Base-by-base conservation (phyloP, 129 eudicot species). In the Flaveria linearis region DNA sequence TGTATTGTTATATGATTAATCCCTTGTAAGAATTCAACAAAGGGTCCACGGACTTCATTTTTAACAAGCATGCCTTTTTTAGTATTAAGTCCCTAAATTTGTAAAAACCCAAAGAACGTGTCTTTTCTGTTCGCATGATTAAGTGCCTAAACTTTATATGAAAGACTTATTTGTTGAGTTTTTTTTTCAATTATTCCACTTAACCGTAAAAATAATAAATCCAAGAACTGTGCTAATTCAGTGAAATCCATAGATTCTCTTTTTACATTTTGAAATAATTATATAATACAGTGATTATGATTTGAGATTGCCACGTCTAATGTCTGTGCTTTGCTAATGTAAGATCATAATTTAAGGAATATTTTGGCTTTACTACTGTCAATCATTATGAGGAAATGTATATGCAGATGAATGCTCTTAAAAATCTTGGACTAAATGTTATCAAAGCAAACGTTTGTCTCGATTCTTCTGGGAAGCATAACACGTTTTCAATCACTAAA, bases 391-490 rank as follows among this genome's bases (percentile, higher is more conserved):
- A 14, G 53, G 60, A 42, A 80, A 56, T 81, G 77, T 68, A 69
- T 76, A 18, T 85, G 81, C 89, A 91, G 97, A 91, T 93, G 97
- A 85, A 56, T 78, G 90, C 97, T 30, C 97, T 91, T 42, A 91
- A 85, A 85, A 91, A 86, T 82, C 96, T 94, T 69, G 98, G 98
- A 61, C 76, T 94, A 79, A 94, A 94, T 60, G 98, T 93, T 68
- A 88, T 91, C 63, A 94, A 94, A 88, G 98, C 98, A 56, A 91
- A 94, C 33, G 98, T 94, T 72, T 81, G 74, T 77, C 88, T 94
- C 56, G 98, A 94, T 87, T 86, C 96, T 76, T 94, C 98, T 13
- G 98, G 98, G 81, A 93, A 89, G 86, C 97, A 94, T 86, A 91
- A 87, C 83, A 87, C 85, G 60, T 94, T 94, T 80, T 84, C 93